Evolutionary conservation across 1,139 yeast species (phyloP).

Genomic region (Taphrina deformans): DNA sequence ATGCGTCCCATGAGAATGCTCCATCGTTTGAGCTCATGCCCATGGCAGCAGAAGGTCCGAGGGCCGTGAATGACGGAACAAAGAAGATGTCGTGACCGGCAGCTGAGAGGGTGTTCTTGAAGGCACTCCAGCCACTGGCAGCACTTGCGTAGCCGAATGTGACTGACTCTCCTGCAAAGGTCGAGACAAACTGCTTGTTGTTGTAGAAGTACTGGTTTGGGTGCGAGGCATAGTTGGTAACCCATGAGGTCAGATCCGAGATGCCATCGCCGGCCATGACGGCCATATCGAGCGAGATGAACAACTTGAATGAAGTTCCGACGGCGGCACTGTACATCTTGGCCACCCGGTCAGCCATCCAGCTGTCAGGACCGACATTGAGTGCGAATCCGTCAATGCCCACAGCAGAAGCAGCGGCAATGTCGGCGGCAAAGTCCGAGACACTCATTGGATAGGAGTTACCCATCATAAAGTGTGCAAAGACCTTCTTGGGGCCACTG

Average conservation of each 20-base stretch:
- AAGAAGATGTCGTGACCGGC: conserved; percentile 32
- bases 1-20: conserved; percentile 37
- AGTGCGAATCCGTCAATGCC: conserved; percentile 38
- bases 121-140: conserved; percentile 31
- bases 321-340: conserved; percentile 34
- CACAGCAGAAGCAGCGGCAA: conserved; percentile 33
- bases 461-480: conserved; percentile 39
- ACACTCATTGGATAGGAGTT: conserved; percentile 31
- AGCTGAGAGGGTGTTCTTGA: conserved; percentile 30
- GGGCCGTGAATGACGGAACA: conserved; percentile 36
- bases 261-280: conserved; percentile 31
- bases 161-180: conserved; percentile 35
- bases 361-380: conserved; percentile 36
- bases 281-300: conserved; percentile 37
- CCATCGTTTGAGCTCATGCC: conserved; percentile 34
- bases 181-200: conserved; percentile 33
- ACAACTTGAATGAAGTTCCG: conserved; percentile 31
- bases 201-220: conserved; percentile 34
- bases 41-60: conserved; percentile 34
- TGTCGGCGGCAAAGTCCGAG: conserved; percentile 33
- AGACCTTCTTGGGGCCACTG: conserved; percentile 33
- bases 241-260: conserved; percentile 24
- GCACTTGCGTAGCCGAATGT: conserved; percentile 29
- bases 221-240: conserved; percentile 27
- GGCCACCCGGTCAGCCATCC: conserved; percentile 33